Evolutionary conservation across 345 rosid species (phyloP).

Genomic region (Punica granatum): DNA sequence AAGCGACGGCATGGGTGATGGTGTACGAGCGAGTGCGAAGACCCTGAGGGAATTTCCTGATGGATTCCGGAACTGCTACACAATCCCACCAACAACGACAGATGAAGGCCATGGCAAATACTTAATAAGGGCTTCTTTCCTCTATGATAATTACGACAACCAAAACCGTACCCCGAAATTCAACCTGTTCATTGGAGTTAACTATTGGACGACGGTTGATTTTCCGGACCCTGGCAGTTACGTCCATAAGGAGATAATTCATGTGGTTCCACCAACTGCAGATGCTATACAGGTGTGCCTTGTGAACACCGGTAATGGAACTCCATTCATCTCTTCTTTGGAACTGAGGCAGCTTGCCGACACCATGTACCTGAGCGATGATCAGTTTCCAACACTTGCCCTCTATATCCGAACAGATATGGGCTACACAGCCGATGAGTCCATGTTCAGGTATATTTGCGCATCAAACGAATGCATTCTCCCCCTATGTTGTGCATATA

Average conservation of each 20-base stretch:
- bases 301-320: conserved; percentile 35
- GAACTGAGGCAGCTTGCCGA: conserved; percentile 21
- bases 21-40: neutral
- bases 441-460: too few species aligned
- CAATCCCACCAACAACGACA: conserved; percentile 8
- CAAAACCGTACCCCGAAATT: conserved; percentile 23
- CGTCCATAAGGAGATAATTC: conserved; percentile 21
- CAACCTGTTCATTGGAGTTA: conserved; percentile 41
- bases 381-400: rapidly evolving
- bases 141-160: conserved; percentile 50
- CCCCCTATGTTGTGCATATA: too few species aligned
- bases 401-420: neutral
- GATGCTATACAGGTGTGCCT: conserved; percentile 29
- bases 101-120: conserved; percentile 18
- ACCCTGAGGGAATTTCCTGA: conserved; percentile 19
- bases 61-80: conserved; percentile 28
- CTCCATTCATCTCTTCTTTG: conserved; percentile 47
- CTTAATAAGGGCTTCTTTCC: conserved; percentile 38
- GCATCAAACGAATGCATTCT: too few species aligned
- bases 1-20: neutral
- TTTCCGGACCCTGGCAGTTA: neutral
- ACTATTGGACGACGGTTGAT: conserved; percentile 28
- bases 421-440: neutral
- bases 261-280: conserved; percentile 17
- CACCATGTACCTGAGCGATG: neutral